Conservation (phyloP, 768 basidiomycete species). For the Coprinopsis marcescibilis region DNA sequence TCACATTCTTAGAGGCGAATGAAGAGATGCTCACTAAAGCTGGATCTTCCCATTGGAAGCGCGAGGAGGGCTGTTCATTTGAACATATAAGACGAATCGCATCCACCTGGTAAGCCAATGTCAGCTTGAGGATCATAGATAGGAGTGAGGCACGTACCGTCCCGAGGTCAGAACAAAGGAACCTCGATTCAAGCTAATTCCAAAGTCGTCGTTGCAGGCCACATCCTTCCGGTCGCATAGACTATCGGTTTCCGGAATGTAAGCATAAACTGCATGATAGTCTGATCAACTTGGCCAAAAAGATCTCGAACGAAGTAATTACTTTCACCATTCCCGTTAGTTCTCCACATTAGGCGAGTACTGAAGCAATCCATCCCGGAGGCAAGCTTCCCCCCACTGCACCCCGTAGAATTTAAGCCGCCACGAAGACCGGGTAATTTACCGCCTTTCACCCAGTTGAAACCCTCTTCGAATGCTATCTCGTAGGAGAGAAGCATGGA, state of each 20-base stretch:
- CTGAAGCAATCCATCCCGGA: constrained; percentile 69
- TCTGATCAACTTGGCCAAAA: constrained; percentile 3
- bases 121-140: constrained; percentile 1
- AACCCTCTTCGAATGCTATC: constrained; percentile 59
- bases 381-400: constrained; percentile 62
- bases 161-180: constrained; percentile 57
- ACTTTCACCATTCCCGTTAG: constrained; percentile 65
- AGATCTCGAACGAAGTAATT: constrained; percentile 15
- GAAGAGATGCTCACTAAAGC: constrained; percentile 70
- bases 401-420: constrained; percentile 54
- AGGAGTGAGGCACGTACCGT: constrained; percentile 39
- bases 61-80: constrained; percentile 63
- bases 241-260: constrained; percentile 59
- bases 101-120: constrained; percentile 48
- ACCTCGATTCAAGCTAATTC: constrained; percentile 68
- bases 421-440: constrained; percentile 77
- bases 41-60: constrained; percentile 70
- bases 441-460: constrained; percentile 69
- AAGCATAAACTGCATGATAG: constrained; percentile 61
- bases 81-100: constrained; percentile 66
- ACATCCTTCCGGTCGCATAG: constrained; percentile 52
- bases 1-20: no score
- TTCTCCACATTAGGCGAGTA: constrained; percentile 72
- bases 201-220: constrained; percentile 69
- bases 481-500: constrained; percentile 73